Base-by-base conservation (phyloP, 352 stramenopile genomes). In the Pythium graminicola region DNA sequence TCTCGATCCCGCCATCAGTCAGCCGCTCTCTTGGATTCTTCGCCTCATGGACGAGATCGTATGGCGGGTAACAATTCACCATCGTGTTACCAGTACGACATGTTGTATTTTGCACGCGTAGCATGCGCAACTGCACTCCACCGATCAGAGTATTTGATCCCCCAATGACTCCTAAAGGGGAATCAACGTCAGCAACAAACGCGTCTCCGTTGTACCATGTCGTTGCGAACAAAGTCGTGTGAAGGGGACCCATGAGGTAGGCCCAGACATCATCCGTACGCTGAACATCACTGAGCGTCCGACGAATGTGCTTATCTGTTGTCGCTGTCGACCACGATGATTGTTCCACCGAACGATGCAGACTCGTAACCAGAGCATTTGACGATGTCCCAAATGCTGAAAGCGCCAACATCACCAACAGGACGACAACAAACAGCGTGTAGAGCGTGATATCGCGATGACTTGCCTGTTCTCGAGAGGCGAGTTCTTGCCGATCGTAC, bases 201-300 rank as follows among this genome's bases (percentile, higher is more conserved):
- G 39, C 53, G 32, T 86, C 72, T 13, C 74, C 75, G 50, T 85
- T 86, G 51, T 80, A 85, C 66, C 71, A 84, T 10, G 31, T 64
- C 11, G 72, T 57, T 9, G 73, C 68, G 47, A 89, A 85, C 17
- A 86, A 59, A 4, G 59, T 40, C 1, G 53, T 51, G 39, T 76
- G 54, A 0, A 85, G 53, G 16, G 75, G 73, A 1, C 67, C 62
- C 5, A 62, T 51, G 13, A 86, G 27, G 43, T 73, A 88, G 17
- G n/a, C 55, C 75, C 77, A 88, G 13, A 88, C 67, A 20, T 88
- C 62, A 19, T 66, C 40, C 8, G 81, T 41, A 4, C 62, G 71
- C 17, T 55, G 61, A 26, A 82, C 60, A 41, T 81, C 67, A 0
- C 31, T 36, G 7, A 88, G 38, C 8, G 65, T 61, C 16, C 42